Conservation (phyloP, 1,284 basidiomycete species). For the Irpex sp. region DNA sequence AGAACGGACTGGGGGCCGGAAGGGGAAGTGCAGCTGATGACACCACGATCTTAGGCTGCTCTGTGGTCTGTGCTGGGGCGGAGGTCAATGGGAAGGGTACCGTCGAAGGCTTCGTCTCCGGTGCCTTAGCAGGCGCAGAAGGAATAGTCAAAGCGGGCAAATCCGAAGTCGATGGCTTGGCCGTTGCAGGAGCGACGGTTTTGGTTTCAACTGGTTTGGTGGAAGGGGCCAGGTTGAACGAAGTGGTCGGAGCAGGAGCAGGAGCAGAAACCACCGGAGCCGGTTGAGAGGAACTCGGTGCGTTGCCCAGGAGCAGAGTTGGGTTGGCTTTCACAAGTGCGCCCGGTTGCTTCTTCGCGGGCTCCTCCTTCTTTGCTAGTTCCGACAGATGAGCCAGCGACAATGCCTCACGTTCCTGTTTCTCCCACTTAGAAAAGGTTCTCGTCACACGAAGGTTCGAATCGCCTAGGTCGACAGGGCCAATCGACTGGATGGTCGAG, state of each 20-base stretch:
- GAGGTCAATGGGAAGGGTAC: conserved; percentile 6
- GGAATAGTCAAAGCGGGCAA: conserved; percentile 8
- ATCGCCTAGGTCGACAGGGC: conserved; percentile 40
- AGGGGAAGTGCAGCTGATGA: not conserved
- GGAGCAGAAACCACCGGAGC: too few species aligned
- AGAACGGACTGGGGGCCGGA: not conserved
- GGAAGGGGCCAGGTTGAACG: not conserved
- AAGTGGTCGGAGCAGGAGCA: not conserved
- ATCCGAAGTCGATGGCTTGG: conserved; percentile 11
- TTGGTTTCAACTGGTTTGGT: not conserved
- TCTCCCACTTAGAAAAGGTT: conserved; percentile 75
- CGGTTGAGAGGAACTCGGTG: conserved; percentile 14
- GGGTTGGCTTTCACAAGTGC: conserved; percentile 1
- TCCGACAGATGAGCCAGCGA: conserved; percentile 51
- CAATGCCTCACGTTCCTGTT: conserved; percentile 73
- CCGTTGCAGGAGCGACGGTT: not conserved
- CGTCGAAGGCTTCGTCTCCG: conserved; percentile 7
- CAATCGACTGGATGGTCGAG: conserved; percentile 30
- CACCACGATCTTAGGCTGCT: not conserved
- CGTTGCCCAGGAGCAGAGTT: conserved; percentile 2
- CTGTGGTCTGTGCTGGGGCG: not conserved
- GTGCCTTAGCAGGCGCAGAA: conserved; percentile 1
- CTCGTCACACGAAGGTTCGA: conserved; percentile 47
- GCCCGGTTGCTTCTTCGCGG: conserved; percentile 15
- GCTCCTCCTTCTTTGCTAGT: conserved; percentile 20